Conservation (phyloP, 2,329 filamentous ascomycete genomes). For the Drechslerella coelobrocha region DNA sequence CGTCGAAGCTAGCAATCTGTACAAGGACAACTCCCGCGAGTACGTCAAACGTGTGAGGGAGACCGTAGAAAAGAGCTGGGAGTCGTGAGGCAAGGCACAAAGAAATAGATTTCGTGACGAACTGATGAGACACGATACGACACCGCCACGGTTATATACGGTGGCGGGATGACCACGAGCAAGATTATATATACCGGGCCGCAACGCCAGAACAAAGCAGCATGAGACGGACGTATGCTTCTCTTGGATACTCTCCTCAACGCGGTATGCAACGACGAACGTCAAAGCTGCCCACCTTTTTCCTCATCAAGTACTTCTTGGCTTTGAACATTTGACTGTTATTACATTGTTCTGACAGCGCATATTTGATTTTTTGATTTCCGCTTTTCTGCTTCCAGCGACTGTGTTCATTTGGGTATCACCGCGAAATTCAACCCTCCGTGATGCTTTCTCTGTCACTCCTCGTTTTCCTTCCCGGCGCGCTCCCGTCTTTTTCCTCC, state of each 20-base stretch:
- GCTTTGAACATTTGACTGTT: conserved; percentile 12
- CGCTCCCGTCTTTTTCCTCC: not conserved
- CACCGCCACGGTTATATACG: conserved; percentile 1
- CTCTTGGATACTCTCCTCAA: too few species aligned
- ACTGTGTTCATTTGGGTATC: not conserved
- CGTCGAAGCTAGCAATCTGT: conserved; percentile 95
- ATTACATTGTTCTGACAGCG: conserved; percentile 6
- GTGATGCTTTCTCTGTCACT: conserved; percentile 3
- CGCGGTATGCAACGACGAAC: too few species aligned
- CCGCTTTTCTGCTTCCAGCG: conserved; percentile 20
- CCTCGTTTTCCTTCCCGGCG: too few species aligned
- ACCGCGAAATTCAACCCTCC: not conserved
- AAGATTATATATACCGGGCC: not conserved
- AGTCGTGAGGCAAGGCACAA: conserved; percentile 58
- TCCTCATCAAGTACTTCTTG: too few species aligned
- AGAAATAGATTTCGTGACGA: not conserved
- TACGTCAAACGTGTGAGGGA: conserved; percentile 94
- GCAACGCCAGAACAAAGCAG: too few species aligned
- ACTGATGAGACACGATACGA: conserved; percentile 36
- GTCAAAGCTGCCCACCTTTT: conserved; percentile 34
- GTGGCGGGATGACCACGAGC: not conserved
- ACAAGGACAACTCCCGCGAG: conserved; percentile 97
- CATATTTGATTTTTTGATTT: not conserved
- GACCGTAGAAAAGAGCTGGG: conserved; percentile 99
- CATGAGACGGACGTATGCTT: too few species aligned